These are phyloP conservation scores for Calonectria hawksworthii DNA, from an alignment of 2,329 filamentous ascomycete species.

Conservation along the genomic window DNA sequence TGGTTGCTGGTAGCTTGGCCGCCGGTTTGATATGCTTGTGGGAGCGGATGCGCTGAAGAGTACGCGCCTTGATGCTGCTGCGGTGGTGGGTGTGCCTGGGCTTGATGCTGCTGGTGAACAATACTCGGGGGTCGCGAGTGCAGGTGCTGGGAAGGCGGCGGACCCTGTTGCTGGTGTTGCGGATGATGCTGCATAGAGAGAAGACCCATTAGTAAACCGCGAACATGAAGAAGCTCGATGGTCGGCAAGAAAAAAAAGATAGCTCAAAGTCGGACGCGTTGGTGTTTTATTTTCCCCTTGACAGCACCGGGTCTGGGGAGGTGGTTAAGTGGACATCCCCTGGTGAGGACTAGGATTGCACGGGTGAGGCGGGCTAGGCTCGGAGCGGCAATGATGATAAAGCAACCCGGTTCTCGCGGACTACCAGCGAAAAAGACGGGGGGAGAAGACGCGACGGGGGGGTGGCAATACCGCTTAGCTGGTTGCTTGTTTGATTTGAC, in stretches of 20 bases:
- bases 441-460: slow-evolving; percentile 39
- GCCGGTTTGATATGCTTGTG: slow-evolving; percentile 78
- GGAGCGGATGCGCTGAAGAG: slow-evolving; percentile 74
- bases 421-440: slow-evolving; percentile 42
- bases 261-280: slow-evolving; percentile 61
- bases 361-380: slow-evolving; percentile 64
- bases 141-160: slow-evolving; percentile 74
- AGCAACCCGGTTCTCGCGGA: slow-evolving; percentile 52
- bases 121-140: slow-evolving; percentile 80
- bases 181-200: slow-evolving; percentile 81
- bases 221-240: slow-evolving; percentile 54
- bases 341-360: slow-evolving; percentile 63
- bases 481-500: slow-evolving; percentile 27
- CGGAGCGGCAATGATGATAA: slow-evolving; percentile 57
- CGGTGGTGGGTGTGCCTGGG: slow-evolving; percentile 73
- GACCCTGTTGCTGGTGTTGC: slow-evolving; percentile 81
- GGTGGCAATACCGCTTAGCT: slow-evolving; percentile 49
- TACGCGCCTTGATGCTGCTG: slow-evolving; percentile 78
- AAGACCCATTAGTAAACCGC: slow-evolving; percentile 69
- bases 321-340: slow-evolving; percentile 55
- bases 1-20: slow-evolving; percentile 73
- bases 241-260: slow-evolving; percentile 51
- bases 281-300: slow-evolving; percentile 65
- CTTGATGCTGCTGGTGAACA: slow-evolving; percentile 80
- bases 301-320: slow-evolving; percentile 62